These are phyloP conservation scores for Aristolochia contorta DNA, from an alignment of 164 flowering plant species.

Conservation along the genomic window DNA sequence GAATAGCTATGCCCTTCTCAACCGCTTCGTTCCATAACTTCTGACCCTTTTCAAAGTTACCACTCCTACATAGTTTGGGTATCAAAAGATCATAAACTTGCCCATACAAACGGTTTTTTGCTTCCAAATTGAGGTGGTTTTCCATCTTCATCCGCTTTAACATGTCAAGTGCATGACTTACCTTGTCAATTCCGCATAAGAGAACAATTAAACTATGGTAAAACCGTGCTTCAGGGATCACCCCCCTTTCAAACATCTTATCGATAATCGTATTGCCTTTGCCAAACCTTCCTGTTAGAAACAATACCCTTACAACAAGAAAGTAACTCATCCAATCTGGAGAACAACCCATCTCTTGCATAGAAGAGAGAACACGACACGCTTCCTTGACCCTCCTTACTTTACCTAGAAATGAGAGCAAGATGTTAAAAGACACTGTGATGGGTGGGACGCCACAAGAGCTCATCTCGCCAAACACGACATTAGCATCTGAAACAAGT, in stretches of 20 bases:
- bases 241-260: constrained; percentile 46
- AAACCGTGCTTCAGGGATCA: constrained; percentile 44
- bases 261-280: constrained; percentile 55
- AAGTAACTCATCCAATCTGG: constrained; percentile 72
- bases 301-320: constrained; percentile 58
- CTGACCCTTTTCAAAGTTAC: constrained; percentile 58
- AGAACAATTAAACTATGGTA: constrained; percentile 63
- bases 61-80: constrained; percentile 58
- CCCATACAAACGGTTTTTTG: constrained; percentile 24
- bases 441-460: constrained; percentile 35
- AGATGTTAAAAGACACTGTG: constrained; percentile 45
- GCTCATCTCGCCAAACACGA: constrained; percentile 71
- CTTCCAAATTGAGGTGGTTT: constrained; percentile 21
- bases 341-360: constrained; percentile 43
- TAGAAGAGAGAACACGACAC: constrained; percentile 27
- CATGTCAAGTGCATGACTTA: constrained; percentile 46
- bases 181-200: constrained; percentile 63
- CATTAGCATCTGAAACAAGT: constrained; percentile 54
- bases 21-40: constrained; percentile 74
- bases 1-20: constrained; percentile 36
- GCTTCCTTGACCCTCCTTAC: constrained; percentile 72
- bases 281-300: constrained; percentile 54
- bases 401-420: constrained; percentile 64
- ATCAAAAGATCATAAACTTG: constrained; percentile 72
- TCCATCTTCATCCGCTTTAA: constrained; percentile 53